Conservation (phyloP, 2,329 filamentous ascomycete genomes). For the Colletotrichum camelliae region DNA sequence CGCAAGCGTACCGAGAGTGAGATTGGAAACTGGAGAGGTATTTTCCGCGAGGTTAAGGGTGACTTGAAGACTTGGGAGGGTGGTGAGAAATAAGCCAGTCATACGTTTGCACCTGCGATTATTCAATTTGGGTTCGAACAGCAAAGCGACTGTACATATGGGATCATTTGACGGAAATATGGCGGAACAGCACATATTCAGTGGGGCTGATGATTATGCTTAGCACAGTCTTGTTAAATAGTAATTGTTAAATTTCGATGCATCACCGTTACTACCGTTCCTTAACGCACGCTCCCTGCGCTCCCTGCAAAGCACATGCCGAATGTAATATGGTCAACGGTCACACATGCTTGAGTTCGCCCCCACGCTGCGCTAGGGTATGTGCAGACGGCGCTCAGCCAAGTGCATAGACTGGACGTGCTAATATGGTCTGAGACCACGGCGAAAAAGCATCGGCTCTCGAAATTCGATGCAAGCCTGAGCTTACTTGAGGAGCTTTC, state of each 20-base stretch:
- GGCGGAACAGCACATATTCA: background rate
- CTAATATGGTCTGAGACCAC: background rate
- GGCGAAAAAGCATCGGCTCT: background rate
- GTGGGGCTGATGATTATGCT: background rate
- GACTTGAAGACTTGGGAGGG: slow-evolving; percentile 22
- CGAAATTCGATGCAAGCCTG: background rate
- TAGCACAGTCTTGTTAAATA: background rate
- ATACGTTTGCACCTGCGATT: background rate
- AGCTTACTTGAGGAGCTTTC: background rate
- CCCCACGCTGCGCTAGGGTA: background rate
- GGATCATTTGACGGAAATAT: background rate
- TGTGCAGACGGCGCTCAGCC: background rate
- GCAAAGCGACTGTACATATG: background rate
- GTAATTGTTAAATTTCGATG: background rate
- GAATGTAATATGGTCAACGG: background rate
- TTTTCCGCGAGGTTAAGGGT: slow-evolving; percentile 24
- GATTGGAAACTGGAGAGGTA: slow-evolving; percentile 27
- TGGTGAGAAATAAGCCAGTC: background rate
- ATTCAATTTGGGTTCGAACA: background rate
- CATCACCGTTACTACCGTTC: background rate
- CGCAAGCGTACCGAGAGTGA: slow-evolving; percentile 21
- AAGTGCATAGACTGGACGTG: background rate
- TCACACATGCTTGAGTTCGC: background rate
- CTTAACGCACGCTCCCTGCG: background rate
- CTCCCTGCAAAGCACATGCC: background rate